Conservation (phyloP, 805 yeast species). For the Zygosaccharomyces bailii region DNA sequence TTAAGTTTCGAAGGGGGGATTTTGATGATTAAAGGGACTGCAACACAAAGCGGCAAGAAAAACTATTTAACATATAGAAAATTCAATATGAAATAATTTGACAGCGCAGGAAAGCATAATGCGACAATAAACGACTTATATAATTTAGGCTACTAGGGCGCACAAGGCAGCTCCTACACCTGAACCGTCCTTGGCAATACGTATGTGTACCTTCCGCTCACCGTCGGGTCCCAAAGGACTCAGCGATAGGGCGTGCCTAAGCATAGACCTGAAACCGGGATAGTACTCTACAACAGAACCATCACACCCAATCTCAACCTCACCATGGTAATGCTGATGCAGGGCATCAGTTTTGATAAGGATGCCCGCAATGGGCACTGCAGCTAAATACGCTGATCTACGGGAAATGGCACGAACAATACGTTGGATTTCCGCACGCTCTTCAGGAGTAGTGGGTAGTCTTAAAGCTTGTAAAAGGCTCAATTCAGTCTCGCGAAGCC, state of each 20-base stretch:
- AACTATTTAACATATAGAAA: neutral
- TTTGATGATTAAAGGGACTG: neutral
- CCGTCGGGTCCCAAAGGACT: constrained; percentile 72
- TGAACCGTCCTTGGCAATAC: constrained; percentile 90
- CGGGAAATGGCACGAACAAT: constrained; percentile 76
- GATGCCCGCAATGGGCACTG: constrained; percentile 86
- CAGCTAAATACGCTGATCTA: constrained; percentile 87
- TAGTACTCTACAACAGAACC: constrained; percentile 92
- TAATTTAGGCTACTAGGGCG: constrained; percentile 47
- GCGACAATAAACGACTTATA: neutral
- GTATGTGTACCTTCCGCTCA: constrained; percentile 69
- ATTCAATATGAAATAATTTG: neutral
- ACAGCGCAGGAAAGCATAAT: neutral
- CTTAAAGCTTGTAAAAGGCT: constrained; percentile 63
- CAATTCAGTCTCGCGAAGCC: constrained; percentile 65
- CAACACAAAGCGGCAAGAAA: neutral
- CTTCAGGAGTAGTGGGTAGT: constrained; percentile 64
- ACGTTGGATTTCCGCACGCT: constrained; percentile 68
- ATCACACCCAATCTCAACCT: constrained; percentile 91
- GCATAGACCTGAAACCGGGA: constrained; percentile 80
- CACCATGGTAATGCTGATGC: constrained; percentile 51
- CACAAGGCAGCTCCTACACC: constrained; percentile 98
- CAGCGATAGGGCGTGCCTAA: constrained; percentile 71
- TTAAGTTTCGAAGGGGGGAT: neutral
- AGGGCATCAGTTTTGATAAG: constrained; percentile 64